Base-by-base conservation (phyloP, 805 yeast species). In the Ogataea saltuana region DNA sequence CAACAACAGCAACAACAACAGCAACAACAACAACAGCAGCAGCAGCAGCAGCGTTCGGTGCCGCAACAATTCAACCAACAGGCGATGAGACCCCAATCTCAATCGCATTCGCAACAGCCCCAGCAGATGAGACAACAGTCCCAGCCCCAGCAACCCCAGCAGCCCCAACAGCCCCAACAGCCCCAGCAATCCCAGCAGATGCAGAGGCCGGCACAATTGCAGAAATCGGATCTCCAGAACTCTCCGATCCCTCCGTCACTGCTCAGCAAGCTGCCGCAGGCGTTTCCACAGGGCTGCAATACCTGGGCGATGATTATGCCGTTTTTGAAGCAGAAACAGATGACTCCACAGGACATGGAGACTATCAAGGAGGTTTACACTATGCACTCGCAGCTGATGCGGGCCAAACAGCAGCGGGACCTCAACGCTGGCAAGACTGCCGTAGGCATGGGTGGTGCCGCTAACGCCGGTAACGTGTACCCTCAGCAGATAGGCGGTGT, bases 271-370 rank as follows among this genome's bases (percentile, higher is more conserved):
- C 75, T 88, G 35, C 95, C 95, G 8, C 83, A 77, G 35, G 49
- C 56, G 7, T 69, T 88, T 25, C 97, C 97, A 0, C 82, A 83
- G 11, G 83, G 81, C 38, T 82, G 82, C 21, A 82, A 76, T 52
- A 86, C 95, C 6, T 89, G 96, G 96, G 77, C 80, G 17, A 86
- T 81, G 58, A 79, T 88, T 21, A 78, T 81, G 61, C 83, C 81
- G 31, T 74, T 81, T 52, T 76, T 78, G 50, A 74, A 76, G 49
- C 56, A 50, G 26, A 80, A 78, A 46, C 69, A 78, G 46, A 65
- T 86, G 29, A 79, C 85, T 1, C 74, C 76, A 6, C 74, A 79
- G 25, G 76, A 76, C 20, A 66, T 83, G 68, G 76, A 76, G 12
- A 61, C 75, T 18, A 79, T 86, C 33, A 81, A 78, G 59, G 83